Conservation (phyloP, 345 rosid species). For the Moringa oleifera region DNA sequence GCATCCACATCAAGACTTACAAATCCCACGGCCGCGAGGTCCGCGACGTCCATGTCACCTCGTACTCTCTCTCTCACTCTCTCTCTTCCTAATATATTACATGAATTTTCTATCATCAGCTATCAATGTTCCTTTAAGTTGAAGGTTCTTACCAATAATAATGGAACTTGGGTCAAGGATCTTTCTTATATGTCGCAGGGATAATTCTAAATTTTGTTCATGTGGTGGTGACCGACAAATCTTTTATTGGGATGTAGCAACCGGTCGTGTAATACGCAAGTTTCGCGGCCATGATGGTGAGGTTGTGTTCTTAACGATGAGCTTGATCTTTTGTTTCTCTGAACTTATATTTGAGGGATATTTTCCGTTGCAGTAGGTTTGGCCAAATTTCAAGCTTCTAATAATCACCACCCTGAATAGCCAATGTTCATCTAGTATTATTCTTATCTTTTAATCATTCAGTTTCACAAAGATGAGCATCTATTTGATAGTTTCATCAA, state of each 20-base stretch:
- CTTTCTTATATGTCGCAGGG: slow-evolving; percentile 31
- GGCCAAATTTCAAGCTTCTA: not conserved
- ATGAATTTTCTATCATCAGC: not conserved
- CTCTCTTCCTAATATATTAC: not conserved
- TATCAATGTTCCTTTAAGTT: too few relatives aligned
- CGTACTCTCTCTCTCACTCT: slow-evolving; percentile 27
- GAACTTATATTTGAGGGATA: not conserved
- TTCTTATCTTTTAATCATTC: too few relatives aligned
- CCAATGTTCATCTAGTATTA: too few relatives aligned
- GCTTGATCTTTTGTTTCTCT: not conserved
- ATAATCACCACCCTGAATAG: not conserved
- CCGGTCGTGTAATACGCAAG: slow-evolving; percentile 82
- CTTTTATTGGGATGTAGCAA: slow-evolving; percentile 94
- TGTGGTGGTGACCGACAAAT: slow-evolving; percentile 95
- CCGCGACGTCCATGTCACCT: slow-evolving; percentile 93
- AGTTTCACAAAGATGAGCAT: too few relatives aligned
- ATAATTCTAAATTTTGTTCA: slow-evolving; percentile 80
- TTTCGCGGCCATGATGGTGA: slow-evolving; percentile 94
- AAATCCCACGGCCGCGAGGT: slow-evolving; percentile 96
- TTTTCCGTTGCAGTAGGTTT: not conserved
- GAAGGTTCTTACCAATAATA: too few relatives aligned
- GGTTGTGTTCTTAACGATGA: slow-evolving; percentile 28
- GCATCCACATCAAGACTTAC: slow-evolving; percentile 89
- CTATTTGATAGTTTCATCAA: too few relatives aligned
- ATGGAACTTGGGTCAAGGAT: not conserved